These are phyloP conservation scores for Polytolypa hystricis DNA, from an alignment of 2,329 filamentous ascomycete genomes.

Conservation along the genomic window DNA sequence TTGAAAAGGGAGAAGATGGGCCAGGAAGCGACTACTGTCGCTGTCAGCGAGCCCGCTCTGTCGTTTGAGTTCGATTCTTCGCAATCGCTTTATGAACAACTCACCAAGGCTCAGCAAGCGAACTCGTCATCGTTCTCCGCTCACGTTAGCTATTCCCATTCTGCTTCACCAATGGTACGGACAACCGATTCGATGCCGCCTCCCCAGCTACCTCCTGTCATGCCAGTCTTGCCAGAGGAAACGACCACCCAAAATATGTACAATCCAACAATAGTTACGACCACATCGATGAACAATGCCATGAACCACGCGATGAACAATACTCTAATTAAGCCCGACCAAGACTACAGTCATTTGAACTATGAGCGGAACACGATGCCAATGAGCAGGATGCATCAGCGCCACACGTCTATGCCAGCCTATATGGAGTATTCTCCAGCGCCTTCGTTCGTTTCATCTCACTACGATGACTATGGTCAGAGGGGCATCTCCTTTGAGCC, in stretches of 20 bases:
- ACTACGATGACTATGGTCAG: conserved; percentile 96
- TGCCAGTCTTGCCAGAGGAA: conserved; percentile 51
- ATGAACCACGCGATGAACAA: conserved; percentile 61
- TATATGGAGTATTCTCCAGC: conserved; percentile 98
- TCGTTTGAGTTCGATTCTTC: conserved; percentile 99
- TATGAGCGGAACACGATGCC: conserved; percentile 90
- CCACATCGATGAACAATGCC: conserved; percentile 54
- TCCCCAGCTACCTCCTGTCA: conserved; percentile 60
- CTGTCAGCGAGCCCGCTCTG: conserved; percentile 89
- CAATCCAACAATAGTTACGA: conserved; percentile 57
- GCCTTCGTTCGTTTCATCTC: conserved; percentile 95
- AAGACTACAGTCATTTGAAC: conserved; percentile 68
- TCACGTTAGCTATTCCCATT: conserved; percentile 67
- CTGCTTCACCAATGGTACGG: conserved; percentile 78
- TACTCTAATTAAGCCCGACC: conserved; percentile 74
- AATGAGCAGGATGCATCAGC: conserved; percentile 70
- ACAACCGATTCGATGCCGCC: conserved; percentile 84
- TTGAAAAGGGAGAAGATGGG: conserved; percentile 99
- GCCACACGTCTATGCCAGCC: conserved; percentile 96
- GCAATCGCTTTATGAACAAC: conserved; percentile 96
- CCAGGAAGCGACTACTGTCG: conserved; percentile 92
- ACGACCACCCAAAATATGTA: conserved; percentile 59
- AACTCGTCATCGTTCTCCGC: conserved; percentile 94
- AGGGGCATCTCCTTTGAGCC: conserved; percentile 94
- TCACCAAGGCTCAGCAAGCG: conserved; percentile 97